Percentiles rank a stretch among this genome's conserved stretches.
Conservation (phyloP, 768 basidiomycete genomes). For the Cyclocybe cylindracea region DNA sequence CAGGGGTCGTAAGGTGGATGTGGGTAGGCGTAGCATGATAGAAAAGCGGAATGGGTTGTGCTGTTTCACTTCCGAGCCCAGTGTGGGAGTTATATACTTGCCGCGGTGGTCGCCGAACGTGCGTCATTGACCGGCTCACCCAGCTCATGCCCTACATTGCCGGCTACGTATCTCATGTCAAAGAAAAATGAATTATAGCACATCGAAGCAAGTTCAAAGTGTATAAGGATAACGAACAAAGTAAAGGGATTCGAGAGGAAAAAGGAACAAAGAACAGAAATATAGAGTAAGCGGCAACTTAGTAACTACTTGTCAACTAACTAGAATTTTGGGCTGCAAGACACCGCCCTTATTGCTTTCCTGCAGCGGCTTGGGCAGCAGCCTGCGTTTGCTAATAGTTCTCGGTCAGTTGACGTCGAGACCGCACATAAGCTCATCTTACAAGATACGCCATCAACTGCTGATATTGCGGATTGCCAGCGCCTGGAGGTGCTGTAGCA, state of each 20-base stretch:
- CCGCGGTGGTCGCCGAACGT: constrained; percentile 5
- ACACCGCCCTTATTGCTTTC: constrained; percentile 17
- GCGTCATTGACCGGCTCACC: constrained; percentile 16
- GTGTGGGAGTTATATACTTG: background rate
- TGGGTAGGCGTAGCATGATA: constrained; percentile 16
- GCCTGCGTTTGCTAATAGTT: constrained; percentile 35
- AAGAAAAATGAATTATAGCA: constrained; percentile 12
- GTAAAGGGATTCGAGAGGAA: background rate
- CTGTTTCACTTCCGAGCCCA: no score
- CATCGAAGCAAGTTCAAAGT: constrained; percentile 12
- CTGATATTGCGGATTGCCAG: constrained; percentile 52
- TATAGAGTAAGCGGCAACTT: background rate
- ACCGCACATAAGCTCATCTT: constrained; percentile 18
- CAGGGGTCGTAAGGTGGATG: constrained; percentile 14
- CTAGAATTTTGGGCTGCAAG: background rate
- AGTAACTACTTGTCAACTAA: background rate
- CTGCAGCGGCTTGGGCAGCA: constrained; percentile 17
- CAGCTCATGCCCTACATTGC: background rate
- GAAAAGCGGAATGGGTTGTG: background rate
- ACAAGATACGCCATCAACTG: constrained; percentile 74
- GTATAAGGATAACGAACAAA: constrained; percentile 26
- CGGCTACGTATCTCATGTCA: background rate
- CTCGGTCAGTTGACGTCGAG: background rate
- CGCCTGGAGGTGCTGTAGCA: constrained; percentile 34
- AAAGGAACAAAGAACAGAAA: constrained; percentile 1